Evolutionary conservation across 352 stramenopile species (phyloP).

Genomic region (Phytopythium delawarense): DNA sequence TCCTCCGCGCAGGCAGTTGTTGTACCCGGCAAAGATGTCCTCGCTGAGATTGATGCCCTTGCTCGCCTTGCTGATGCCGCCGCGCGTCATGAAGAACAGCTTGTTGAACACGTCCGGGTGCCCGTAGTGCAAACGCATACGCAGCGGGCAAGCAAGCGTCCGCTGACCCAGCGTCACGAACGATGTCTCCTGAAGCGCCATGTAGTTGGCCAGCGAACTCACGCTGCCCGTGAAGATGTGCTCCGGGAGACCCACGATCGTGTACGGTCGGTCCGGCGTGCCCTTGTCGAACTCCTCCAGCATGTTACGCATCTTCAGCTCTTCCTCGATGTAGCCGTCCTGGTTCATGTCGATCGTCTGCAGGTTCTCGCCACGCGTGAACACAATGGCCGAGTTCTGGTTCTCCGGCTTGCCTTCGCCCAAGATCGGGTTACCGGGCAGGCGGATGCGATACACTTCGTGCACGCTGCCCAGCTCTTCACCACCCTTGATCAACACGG

Average conservation of each 20-base stretch:
- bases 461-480: constrained; percentile 59
- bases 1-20: constrained; percentile 96
- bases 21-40: constrained; percentile 99
- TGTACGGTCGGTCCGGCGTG: constrained; percentile 69
- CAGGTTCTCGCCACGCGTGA: constrained; percentile 96
- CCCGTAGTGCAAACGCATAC: constrained; percentile 97
- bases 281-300: constrained; percentile 96
- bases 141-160: constrained; percentile 93
- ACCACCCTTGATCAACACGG: constrained; percentile 95
- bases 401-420: constrained; percentile 99
- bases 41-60: constrained; percentile 99
- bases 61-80: constrained; percentile 98
- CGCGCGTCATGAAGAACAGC: constrained; percentile 98
- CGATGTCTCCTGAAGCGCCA: constrained; percentile 98
- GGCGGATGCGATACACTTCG: constrained; percentile 97
- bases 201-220: constrained; percentile 98
- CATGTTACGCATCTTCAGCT: constrained; percentile 98
- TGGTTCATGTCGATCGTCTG: constrained; percentile 99
- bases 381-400: constrained; percentile 98
- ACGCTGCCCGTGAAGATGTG: constrained; percentile 99
- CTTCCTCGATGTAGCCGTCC: constrained; percentile 98
- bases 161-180: constrained; percentile 98
- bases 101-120: constrained; percentile 99
- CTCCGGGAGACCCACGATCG: constrained; percentile 98
- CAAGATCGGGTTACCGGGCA: constrained; percentile 97